A percentile compares a stretch with the other conserved stretches of the same genome.
phyloP scores from a whole-genome alignment of 179 eudicot species.

The Gypsophila paniculata region DNA sequence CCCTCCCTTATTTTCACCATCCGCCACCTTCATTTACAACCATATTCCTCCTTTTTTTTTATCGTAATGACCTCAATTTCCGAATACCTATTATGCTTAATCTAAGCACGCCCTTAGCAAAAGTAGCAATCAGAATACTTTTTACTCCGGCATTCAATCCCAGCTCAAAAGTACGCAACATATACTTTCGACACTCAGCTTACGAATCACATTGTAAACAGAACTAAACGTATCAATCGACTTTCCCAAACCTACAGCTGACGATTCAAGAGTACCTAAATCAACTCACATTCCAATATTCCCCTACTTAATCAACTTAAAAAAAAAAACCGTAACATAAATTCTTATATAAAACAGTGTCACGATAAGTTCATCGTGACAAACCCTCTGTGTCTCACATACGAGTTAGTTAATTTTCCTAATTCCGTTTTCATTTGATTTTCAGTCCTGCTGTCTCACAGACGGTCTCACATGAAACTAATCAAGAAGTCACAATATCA shows the following conservation, averaged over 20 bases:
- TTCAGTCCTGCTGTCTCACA: too few relatives aligned
- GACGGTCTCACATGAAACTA: not conserved
- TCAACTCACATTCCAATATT: not conserved
- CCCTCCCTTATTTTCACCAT: too few relatives aligned
- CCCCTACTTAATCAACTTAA: not conserved
- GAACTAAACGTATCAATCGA: not conserved
- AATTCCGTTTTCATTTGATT: too few relatives aligned
- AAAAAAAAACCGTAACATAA: not conserved
- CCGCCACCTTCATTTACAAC: too few relatives aligned
- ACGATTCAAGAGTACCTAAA: not conserved
- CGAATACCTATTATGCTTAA: too few relatives aligned
- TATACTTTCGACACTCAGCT: not conserved
- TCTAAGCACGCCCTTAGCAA: too few relatives aligned
- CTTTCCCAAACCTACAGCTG: not conserved
- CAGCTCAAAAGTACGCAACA: not conserved
- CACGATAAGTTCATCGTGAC: too few relatives aligned
- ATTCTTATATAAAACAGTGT: too few relatives aligned
- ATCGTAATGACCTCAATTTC: too few relatives aligned
- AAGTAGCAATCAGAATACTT: not conserved
- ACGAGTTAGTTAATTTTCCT: too few relatives aligned
- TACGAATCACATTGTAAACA: not conserved
- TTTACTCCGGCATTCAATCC: not conserved
- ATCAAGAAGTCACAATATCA: not conserved
- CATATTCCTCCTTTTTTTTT: too few relatives aligned
- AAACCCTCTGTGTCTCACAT: too few relatives aligned